Percentiles rank a stretch among this genome's conserved stretches.
Evolutionary conservation across 306 rosid genomes (phyloP).

Genomic region (Quercus alba): DNA sequence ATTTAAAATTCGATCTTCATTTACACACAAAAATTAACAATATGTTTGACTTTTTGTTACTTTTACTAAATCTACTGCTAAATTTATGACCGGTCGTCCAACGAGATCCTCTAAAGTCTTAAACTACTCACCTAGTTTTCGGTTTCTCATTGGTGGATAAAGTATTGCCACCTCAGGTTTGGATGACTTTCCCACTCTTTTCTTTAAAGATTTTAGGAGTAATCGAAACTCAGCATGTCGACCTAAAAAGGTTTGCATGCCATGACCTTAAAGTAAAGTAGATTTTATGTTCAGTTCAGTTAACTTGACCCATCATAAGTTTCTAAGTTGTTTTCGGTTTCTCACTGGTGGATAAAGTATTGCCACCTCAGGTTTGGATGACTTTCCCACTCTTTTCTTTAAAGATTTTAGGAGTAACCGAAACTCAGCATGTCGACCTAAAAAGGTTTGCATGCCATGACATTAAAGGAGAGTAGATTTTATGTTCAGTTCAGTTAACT

Average conservation of each 20-base stretch:
- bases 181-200: not conserved
- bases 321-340: not conserved
- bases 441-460: not conserved
- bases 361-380: not conserved
- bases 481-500: not conserved
- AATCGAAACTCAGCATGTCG: not conserved
- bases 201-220: not conserved
- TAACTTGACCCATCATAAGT: not conserved
- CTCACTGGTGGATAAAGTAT: not conserved
- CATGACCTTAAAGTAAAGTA: not conserved
- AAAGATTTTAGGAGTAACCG: not conserved
- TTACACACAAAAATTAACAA: too few relatives aligned
- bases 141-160: not conserved
- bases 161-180: not conserved
- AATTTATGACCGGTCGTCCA: too few relatives aligned
- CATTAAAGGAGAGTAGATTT: not conserved
- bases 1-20: too few relatives aligned
- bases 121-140: too few relatives aligned
- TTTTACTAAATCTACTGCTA: too few relatives aligned
- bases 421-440: not conserved
- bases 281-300: too few relatives aligned
- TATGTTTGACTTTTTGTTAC: too few relatives aligned
- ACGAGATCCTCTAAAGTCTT: too few relatives aligned
- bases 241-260: not conserved
- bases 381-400: not conserved